Base-by-base conservation (phyloP, 805 yeast genomes). In the Cyberlindnera veronae region DNA sequence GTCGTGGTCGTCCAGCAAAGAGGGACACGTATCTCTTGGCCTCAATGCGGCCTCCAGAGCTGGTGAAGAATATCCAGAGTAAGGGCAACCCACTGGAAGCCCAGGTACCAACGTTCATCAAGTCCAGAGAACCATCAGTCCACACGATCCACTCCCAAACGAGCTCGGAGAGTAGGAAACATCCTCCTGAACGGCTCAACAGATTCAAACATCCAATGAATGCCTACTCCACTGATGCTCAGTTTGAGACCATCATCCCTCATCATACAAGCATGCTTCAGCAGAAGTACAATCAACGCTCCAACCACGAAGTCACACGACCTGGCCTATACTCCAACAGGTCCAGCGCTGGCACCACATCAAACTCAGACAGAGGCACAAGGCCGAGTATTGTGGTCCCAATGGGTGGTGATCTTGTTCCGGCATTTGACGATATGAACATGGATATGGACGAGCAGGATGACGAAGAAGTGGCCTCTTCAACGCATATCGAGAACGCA, bases 361-460 rank as follows among this genome's bases (percentile, higher is more conserved):
- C n/a, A n/a, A n/a, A n/a, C 38, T 10, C 42, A 17, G 39, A 21
- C 22, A 24, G 34, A 24, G 17, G 37, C 28, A 17, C 39, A 21
- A 16, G 50, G 6, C 31, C 23, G 29, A 42, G 44, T 10, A 31
- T 34, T 2, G 31, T 48, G 2, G 46, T 54, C 4, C 37, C 50
- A 1, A 48, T 53, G 53, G 49, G 44, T 10, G 47, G 51, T 32
- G 59, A 48, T 9, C 17, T 53, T 22, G 44, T 54, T 3, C 59
- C 59, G 1, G 59, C 59, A 3, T 54, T 54, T 32, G 48, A 45
- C 22, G 49, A 45, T 20, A 29, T 54, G 42, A 51, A 45, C 28
- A 53, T 54, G 42, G 59, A 53, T 19, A 9, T 54, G 4, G 53
- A 30, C 15, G 40, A 40, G n/a, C n/a, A n/a, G 4, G 45, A 36